Evolutionary conservation across 75 land plant species (phyloP), one percentile per base, ranked within the genome.

Genomic region (Gnetum montanum): DNA sequence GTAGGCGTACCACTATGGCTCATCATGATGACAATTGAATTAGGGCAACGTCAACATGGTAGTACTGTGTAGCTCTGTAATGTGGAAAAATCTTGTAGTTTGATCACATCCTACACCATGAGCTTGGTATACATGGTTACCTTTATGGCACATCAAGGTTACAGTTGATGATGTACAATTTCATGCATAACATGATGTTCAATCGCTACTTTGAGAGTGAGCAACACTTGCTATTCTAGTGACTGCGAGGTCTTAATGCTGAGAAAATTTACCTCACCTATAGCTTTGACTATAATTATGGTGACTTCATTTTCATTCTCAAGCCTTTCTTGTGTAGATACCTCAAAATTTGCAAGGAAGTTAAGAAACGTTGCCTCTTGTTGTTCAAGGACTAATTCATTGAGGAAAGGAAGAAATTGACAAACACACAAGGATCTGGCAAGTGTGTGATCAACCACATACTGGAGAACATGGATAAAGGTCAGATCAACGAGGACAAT

Each of bases 211-310:
- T 92, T 55, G 86, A 84, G 69, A 59, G 72, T 7, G 70, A 67
- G 56, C 79, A 88, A 1, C 94, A 92, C 48, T 94, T 94, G n/a
- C 59, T 81, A 34, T 92, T 78, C 53, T 25, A 70, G 30, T 43
- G 77, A 65, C 74, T 78, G n/a, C 80, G 41, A 60, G 46, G 49
- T 3, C 69, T 84, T 10, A 92, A 92, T 57, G 67, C 70, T 4
- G 95, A 92, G 68, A 64, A 89, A 48, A 81, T 83, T 27, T 60
- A 83, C 2, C 62, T 92, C 29, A 84, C 90, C 1, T 94, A 92
- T 70, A 92, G 97, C 68, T 88, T 92, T 56, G 94, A 88, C 36
- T 92, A 88, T 51, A 92, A 92, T 66, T 92, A 84, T 50, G 97
- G 95, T 3, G 97, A 92, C 52, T 92, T 92, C 67, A 84, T 92